A percentile compares a stretch with the other conserved stretches of the same genome.
Conservation (phyloP, 768 basidiomycete species). For the Pilatotrama ljubarskyi region DNA sequence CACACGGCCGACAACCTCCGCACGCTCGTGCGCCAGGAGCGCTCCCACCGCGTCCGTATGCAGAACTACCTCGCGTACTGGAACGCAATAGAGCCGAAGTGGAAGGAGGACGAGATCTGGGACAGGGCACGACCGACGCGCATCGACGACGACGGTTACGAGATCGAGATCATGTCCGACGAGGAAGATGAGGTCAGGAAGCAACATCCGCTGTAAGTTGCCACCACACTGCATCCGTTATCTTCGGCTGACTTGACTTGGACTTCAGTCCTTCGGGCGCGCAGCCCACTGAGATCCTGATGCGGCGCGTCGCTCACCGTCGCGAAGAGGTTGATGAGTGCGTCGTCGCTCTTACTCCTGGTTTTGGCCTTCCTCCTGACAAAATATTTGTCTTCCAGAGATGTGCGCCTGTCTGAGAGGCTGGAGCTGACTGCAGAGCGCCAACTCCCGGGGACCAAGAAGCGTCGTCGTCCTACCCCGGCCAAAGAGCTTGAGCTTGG, state of each 20-base stretch:
- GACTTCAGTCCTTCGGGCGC: not conserved
- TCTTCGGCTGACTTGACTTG: not conserved
- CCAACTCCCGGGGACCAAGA: not conserved
- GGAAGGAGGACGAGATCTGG: slow-evolving; percentile 13
- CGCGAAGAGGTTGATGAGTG: not conserved
- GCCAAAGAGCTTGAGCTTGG: not conserved
- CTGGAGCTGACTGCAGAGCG: not conserved
- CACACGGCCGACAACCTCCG: not conserved
- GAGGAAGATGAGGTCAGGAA: not conserved
- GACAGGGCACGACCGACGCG: not conserved
- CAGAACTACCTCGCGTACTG: slow-evolving; percentile 3
- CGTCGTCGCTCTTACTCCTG: not conserved
- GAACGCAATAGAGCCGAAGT: slow-evolving; percentile 1
- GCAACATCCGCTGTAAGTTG: not conserved
- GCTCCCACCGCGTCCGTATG: slow-evolving; percentile 8
- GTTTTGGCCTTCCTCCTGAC: not conserved
- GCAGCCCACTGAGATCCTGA: not conserved
- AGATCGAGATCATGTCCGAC: slow-evolving; percentile 10
- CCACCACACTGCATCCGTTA: not conserved
- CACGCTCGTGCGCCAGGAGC: slow-evolving; percentile 11
- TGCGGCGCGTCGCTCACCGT: not conserved
- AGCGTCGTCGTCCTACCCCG: not conserved
- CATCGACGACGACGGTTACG: not conserved
- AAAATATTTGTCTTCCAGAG: not conserved
- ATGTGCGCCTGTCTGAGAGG: not conserved